Base-by-base conservation (phyloP, 1,284 basidiomycete genomes). In the Moniliophthora roreri region DNA sequence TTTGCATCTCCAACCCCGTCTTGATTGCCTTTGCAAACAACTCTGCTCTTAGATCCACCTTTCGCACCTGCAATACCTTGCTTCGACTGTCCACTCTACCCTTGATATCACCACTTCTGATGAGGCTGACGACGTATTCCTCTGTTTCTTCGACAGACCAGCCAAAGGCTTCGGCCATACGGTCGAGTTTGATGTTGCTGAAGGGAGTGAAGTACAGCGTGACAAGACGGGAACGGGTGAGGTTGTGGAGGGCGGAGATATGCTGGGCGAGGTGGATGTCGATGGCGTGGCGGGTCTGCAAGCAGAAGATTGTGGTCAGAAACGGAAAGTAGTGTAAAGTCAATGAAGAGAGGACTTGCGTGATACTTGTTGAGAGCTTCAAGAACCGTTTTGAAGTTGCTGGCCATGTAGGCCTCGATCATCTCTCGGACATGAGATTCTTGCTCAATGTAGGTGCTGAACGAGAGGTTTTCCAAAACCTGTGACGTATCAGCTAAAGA, bases 391-490 rank as follows among this genome's bases (percentile, higher is more conserved):
- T 88, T 89, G 76, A 95, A 95, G 60, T 88, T 85, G 64, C 87
- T 93, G 54, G 77, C 75, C 76, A 91, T 85, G 69, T 93, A 95
- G 3, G 87, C 81, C 55, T 89, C 89, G 36, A 94, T 75, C 36
- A 95, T 79, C 53, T 94, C 92, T 28, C 91, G 81, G 40, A 92
- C 71, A 61, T 93, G 91, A 0, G 91, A 87, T 66, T 93, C 92
- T 60, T 90, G 84, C 62, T 95, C 93, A 48, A 95, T 83, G 65
- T 91, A 92, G 28, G 81, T 76, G 1, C 82, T 78, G 60, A 94
- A 90, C 3, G 76, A 75, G 2, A 85, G 72, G 61, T 87, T 91
- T 53, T 86, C 86, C 23, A 93, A 68, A 10, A 94, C 73, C 61
- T 41, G 18, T 18, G 4, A 13, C n/a, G 18, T 5, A 21, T 10